phyloP scores from a whole-genome alignment of 1,284 basidiomycete species.

The Ceratobasidium sp. region DNA sequence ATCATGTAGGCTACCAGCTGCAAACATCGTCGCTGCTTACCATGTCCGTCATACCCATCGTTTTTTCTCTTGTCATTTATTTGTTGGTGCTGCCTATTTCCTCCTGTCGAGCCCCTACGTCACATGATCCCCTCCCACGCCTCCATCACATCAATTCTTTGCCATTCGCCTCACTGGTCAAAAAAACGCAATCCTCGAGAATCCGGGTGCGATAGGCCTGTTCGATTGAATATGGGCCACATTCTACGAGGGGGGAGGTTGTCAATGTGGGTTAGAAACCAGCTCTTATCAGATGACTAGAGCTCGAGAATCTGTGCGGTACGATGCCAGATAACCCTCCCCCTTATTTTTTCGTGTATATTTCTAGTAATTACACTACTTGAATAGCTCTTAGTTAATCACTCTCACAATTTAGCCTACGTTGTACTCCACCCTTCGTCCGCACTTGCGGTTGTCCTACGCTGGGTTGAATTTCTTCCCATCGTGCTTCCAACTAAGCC shows the following conservation, averaged over 20 bases:
- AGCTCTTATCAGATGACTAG: slow-evolving; percentile 50
- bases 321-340: slow-evolving; percentile 98
- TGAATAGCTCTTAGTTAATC: slow-evolving; percentile 11
- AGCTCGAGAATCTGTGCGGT: slow-evolving; percentile 83
- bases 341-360: slow-evolving; percentile 87
- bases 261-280: background rate
- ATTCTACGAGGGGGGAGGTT: background rate
- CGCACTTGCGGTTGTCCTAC: slow-evolving; percentile 90
- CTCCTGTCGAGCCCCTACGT: background rate
- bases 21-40: no score
- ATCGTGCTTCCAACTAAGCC: no score
- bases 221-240: slow-evolving; percentile 19
- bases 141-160: background rate
- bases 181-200: slow-evolving; percentile 7
- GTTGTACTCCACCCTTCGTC: slow-evolving; percentile 80
- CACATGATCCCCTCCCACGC: slow-evolving; percentile 20
- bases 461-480: no score
- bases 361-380: slow-evolving; percentile 7
- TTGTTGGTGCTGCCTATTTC: background rate
- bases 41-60: no score
- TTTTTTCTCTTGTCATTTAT: background rate
- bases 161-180: slow-evolving; percentile 1
- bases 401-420: slow-evolving; percentile 72
- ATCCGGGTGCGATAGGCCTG: background rate
- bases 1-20: no score